Evolutionary conservation across 108 stramenopile genomes (phyloP).

Genomic region (Epipyxis sp.): DNA sequence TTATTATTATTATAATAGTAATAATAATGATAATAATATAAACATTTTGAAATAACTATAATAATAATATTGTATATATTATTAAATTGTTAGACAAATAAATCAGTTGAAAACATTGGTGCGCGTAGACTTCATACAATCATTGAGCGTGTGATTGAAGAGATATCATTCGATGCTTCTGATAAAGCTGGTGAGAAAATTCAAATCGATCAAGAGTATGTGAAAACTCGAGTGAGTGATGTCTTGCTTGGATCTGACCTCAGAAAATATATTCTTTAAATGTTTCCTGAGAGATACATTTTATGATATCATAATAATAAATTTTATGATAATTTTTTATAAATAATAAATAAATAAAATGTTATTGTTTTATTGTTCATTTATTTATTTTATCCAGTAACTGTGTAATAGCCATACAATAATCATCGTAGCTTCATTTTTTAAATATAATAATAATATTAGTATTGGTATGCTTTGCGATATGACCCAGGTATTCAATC

Average conservation of each 20-base stretch:
- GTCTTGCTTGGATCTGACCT: constrained; percentile 74
- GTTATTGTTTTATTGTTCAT: no score
- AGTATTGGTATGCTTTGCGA: no score
- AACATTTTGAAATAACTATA: neutral
- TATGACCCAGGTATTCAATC: no score
- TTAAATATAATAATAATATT: no score
- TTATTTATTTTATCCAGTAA: no score
- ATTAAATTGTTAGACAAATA: constrained; percentile 83
- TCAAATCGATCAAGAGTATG: constrained; percentile 70
- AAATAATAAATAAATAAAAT: no score
- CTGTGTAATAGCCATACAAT: no score
- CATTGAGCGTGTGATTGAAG: constrained; percentile 94
- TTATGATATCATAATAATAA: no score
- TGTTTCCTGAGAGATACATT: no score
- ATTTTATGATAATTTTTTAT: no score
- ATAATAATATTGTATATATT: neutral
- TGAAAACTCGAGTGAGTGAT: constrained; percentile 72
- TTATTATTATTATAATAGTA: constrained; percentile 19
- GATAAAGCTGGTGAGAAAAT: constrained; percentile 75
- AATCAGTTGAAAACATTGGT: constrained; percentile 97
- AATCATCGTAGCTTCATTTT: no score
- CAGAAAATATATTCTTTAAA: constrained; percentile 88
- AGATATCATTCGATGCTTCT: constrained; percentile 87
- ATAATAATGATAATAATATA: no score
- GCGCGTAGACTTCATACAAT: constrained; percentile 93